A percentile compares a stretch with the other conserved stretches of the same genome.
phyloP scores from a whole-genome alignment of 495 filamentous ascomycete genomes.

The Aspergillus diversus region DNA sequence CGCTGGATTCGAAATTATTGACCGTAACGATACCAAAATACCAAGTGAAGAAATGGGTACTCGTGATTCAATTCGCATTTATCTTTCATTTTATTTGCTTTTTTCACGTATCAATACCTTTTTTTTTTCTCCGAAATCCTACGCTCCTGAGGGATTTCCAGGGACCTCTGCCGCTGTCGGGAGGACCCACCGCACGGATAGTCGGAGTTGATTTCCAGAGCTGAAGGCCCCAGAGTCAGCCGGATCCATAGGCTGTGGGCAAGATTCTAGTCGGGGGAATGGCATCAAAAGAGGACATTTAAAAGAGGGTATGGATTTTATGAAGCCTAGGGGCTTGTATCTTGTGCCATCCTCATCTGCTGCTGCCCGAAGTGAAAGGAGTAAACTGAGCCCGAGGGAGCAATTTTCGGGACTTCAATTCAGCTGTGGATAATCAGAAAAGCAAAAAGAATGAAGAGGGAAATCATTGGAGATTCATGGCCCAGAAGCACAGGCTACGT shows the following conservation, averaged over 20 bases:
- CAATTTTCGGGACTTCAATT: too few relatives aligned
- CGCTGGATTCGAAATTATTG: too few relatives aligned
- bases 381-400: too few relatives aligned
- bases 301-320: too few relatives aligned
- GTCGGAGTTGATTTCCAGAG: neutral
- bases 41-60: neutral
- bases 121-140: slow-evolving; percentile 27
- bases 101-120: neutral
- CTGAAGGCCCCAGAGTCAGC: neutral
- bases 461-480: neutral
- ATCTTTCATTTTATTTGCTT: neutral
- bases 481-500: neutral
- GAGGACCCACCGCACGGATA: neutral
- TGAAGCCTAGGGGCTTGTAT: too few relatives aligned
- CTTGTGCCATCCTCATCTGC: too few relatives aligned
- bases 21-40: neutral
- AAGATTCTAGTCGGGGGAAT: neutral
- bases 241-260: neutral
- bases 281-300: too few relatives aligned
- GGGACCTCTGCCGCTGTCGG: slow-evolving; percentile 18
- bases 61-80: neutral
- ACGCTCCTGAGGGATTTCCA: slow-evolving; percentile 10
- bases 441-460: neutral
- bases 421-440: too few relatives aligned
- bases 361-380: too few relatives aligned